Evolutionary conservation across 2,329 filamentous ascomycete species (phyloP), one percentile per base, ranked within the genome.

Genomic region (Didymosphaeria variabile): DNA sequence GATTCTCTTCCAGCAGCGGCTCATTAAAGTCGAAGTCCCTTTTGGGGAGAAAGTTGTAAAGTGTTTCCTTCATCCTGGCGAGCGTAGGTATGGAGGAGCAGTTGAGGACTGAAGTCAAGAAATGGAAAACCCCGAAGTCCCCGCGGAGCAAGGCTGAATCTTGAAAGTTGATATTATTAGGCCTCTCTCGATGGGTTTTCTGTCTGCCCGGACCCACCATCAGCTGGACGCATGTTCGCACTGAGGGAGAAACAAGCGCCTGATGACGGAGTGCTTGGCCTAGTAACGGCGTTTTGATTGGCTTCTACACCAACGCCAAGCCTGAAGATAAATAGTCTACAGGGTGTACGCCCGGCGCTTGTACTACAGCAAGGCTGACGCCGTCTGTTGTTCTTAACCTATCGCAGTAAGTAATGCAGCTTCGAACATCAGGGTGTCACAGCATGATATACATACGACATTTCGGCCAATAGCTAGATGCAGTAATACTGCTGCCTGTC

Each of bases 341-440:
- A 31, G 46, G 46, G 26, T 31, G 46, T 31, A n/a, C 6, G 8
- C 46, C 42, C 42, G 19, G 9, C 8, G 6, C n/a, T 45, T 45
- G 19, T 10, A 19, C 2, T 8, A 45, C 42, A 19, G n/a, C 40
- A 19, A 45, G 42, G 42, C 19, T 45, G 42, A 45, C 42, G 23
- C 19, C n/a, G n/a, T 12, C 42, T 23, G 42, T 23, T 45, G 42
- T 45, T 45, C 19, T 45, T 45, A 45, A 45, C 42, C 42, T 45
- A 45, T 45, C 42, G 42, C 10, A 19, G 19, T 45, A 45, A 23
- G n/a, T 9, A 45, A 23, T n/a, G 12, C 8, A 45, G 7, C 10
- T 23, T 23, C 12, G 19, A 23, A 12, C 19, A 3, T 15, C n/a
- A n/a, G 3, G 34, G 15, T 36, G 34, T 3, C 34, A 36, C 34